These are phyloP conservation scores for Annona cherimola DNA, from an alignment of 164 flowering plant species.

Conservation along the genomic window DNA sequence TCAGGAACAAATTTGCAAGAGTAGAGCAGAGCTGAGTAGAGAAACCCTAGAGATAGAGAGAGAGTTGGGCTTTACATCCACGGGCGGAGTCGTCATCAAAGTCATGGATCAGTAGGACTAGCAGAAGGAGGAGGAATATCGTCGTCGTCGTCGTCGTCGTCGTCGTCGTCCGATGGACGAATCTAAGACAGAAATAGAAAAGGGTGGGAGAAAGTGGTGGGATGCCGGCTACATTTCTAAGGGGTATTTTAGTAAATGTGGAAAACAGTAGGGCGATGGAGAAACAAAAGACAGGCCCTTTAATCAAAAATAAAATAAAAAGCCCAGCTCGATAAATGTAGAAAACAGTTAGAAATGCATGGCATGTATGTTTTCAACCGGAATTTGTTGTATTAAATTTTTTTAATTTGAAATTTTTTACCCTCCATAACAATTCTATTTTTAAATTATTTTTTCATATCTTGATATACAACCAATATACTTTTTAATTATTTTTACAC, in stretches of 20 bases:
- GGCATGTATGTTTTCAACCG: too few species aligned
- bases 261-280: neutral
- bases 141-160: neutral
- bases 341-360: too few species aligned
- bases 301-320: too few species aligned
- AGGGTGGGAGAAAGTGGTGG: neutral
- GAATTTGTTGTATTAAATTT: too few species aligned
- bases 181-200: slow-evolving; percentile 14
- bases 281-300: neutral
- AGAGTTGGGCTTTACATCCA: slow-evolving; percentile 40
- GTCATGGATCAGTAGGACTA: slow-evolving; percentile 40
- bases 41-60: slow-evolving; percentile 30
- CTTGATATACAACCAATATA: too few species aligned
- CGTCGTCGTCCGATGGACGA: slow-evolving; percentile 30
- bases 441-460: too few species aligned
- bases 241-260: slow-evolving; percentile 11
- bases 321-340: too few species aligned
- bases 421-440: too few species aligned
- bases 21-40: slow-evolving; percentile 1
- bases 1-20: too few species aligned
- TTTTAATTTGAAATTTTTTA: too few species aligned
- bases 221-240: neutral
- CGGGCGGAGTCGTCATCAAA: slow-evolving; percentile 61
- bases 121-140: neutral
- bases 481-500: too few species aligned